Evolutionary conservation across 179 eudicot genomes (phyloP).

Genomic region (Spergularia azorica): DNA sequence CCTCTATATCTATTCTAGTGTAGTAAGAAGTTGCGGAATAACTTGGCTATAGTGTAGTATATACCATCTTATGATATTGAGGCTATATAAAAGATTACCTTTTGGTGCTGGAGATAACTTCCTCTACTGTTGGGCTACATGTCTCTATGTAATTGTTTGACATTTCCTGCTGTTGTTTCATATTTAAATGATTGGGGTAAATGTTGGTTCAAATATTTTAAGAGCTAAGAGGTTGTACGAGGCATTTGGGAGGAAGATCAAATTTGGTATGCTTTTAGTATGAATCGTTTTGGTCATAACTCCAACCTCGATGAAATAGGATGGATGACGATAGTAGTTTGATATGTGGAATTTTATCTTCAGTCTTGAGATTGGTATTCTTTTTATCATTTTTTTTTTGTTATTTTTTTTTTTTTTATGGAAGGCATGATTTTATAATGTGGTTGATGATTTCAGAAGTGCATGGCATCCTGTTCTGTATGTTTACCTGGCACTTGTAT

Average conservation of each 20-base stretch:
- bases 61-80: constrained; percentile 4
- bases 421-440: background rate
- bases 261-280: background rate
- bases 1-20: background rate
- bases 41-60: background rate
- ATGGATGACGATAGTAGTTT: background rate
- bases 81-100: background rate
- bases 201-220: background rate
- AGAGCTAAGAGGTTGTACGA: background rate
- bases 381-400: background rate
- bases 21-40: background rate
- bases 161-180: background rate
- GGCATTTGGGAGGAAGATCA: constrained; percentile 10
- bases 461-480: background rate
- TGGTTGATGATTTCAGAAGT: background rate
- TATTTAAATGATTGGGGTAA: background rate
- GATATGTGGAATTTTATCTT: background rate
- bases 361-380: background rate
- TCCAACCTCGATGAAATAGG: background rate
- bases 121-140: background rate
- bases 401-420: background rate
- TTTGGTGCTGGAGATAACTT: background rate
- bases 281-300: background rate
- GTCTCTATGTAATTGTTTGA: background rate
- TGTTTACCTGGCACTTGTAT: background rate